phyloP scores from a whole-genome alignment of 2,329 filamentous ascomycete species.

The Fusarium drepaniforme region DNA sequence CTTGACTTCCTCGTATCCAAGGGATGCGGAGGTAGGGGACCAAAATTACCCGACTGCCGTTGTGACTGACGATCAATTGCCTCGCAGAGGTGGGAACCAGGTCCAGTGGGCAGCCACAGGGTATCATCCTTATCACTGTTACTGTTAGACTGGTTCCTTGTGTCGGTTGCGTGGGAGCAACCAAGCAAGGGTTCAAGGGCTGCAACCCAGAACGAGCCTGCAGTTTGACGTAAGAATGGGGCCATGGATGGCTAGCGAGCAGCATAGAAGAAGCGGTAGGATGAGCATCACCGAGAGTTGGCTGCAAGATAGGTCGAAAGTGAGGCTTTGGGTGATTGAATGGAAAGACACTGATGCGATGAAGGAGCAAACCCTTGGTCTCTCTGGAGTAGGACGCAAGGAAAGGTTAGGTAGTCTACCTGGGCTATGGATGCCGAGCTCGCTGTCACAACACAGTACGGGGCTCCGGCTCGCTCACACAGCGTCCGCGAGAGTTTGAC shows the following conservation, averaged over 20 bases:
- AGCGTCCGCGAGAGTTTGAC: not conserved
- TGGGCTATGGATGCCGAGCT: not conserved
- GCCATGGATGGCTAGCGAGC: not conserved
- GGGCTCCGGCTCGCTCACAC: not conserved
- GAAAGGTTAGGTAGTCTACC: not conserved
- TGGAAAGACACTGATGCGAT: not conserved
- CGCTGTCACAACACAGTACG: not conserved
- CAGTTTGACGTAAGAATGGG: constrained; percentile 27
- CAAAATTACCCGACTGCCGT: constrained; percentile 7
- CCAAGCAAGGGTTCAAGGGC: not conserved
- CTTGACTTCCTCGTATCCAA: not conserved
- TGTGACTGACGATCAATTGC: constrained; percentile 28
- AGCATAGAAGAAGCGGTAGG: not conserved
- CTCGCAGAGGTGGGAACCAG: constrained; percentile 5
- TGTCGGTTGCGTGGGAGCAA: constrained; percentile 1
- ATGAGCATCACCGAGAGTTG: not conserved
- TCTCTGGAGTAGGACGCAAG: not conserved
- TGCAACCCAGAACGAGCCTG: not conserved
- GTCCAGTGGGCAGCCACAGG: constrained; percentile 1
- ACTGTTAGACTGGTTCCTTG: constrained; percentile 1
- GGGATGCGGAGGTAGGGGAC: not conserved
- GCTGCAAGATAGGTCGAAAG: not conserved
- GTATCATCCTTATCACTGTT: constrained; percentile 2
- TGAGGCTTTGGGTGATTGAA: not conserved
- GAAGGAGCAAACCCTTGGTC: not conserved